Evolutionary conservation across 495 filamentous ascomycete species (phyloP), one percentile per base, ranked within the genome.

Genomic region (Aspergillus sclerotioniger): DNA sequence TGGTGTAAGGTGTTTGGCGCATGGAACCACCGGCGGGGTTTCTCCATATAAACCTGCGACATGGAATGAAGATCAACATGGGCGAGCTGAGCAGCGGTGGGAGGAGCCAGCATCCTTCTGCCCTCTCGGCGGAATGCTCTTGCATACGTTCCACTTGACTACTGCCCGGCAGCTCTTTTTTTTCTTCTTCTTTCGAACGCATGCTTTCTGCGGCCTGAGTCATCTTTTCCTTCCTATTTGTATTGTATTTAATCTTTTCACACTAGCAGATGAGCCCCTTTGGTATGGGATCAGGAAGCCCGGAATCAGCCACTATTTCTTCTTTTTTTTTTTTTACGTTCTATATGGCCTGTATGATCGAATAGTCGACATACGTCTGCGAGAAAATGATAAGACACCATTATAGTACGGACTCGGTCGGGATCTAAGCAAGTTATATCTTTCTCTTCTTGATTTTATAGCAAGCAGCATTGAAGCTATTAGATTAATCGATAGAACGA

Each of bases 1-100:
- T 59, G 65, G 60, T 62, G 56, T 67, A 62, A 50, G 65, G 60
- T 64, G 58, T 67, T 63, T 55, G 64, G 64, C 61, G 64, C 59
- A 63, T 62, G 59, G 54, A 62, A 60, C 56, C 51, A 63, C 41
- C 37, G 58, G 58, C 53, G 56, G 62, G 58, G 39, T 39, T 51
- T 35, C 41, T 60, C 53, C 33, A 57, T 51, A 63, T 60, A 57
- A 54, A 58, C 43, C 57, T 60, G 33, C 49, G 51, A 53, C 59
- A 56, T 60, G 59, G 53, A 54, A 61, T 56, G 51, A 61, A 65
- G 54, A 59, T 46, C 52, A 46, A 61, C 53, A 59, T 37, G 52
- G 53, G 62, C 47, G 52, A 61, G 53, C 32, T 54, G 53, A 28
- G 32, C 56, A 59, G 47, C 51, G 6, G 19, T 9, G 33, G 41